These are phyloP conservation scores for Candida argentea DNA, from an alignment of 805 yeast genomes.

Conservation along the genomic window DNA sequence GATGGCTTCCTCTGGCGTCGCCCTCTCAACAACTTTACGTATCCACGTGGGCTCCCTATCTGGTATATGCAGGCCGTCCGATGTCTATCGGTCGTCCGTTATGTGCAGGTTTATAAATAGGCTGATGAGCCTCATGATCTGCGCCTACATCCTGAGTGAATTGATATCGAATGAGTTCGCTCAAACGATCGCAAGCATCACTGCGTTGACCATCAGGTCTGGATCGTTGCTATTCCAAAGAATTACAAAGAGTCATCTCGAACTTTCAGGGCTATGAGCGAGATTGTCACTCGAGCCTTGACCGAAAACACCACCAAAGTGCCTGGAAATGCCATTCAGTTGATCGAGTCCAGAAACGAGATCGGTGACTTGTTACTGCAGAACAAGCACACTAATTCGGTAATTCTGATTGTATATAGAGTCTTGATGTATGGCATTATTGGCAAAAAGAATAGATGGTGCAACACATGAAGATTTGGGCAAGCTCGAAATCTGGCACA, in stretches of 20 bases:
- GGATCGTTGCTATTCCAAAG: slow-evolving; percentile 93
- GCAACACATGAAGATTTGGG: no score
- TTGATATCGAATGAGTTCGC: no score
- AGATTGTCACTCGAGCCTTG: slow-evolving; percentile 54
- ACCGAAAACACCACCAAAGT: slow-evolving; percentile 52
- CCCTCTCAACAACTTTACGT: no score
- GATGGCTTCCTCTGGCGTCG: no score
- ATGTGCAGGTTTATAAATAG: no score
- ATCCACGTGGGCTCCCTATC: no score
- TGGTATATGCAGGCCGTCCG: no score
- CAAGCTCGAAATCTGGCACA: no score
- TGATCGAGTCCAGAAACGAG: slow-evolving; percentile 82
- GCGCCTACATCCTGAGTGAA: no score
- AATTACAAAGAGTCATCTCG: slow-evolving; percentile 91
- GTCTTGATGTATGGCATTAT: slow-evolving; percentile 82
- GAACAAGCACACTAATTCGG: slow-evolving; percentile 87
- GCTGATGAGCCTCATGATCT: no score
- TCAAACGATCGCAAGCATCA: slow-evolving; percentile 95
- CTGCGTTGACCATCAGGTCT: slow-evolving; percentile 90
- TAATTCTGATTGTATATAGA: slow-evolving; percentile 96
- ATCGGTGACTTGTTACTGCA: slow-evolving; percentile 77
- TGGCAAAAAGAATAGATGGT: slow-evolving; percentile 66
- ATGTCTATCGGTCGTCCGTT: no score
- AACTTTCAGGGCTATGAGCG: slow-evolving; percentile 77
- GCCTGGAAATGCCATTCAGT: slow-evolving; percentile 74